Base-by-base conservation (phyloP, 768 basidiomycete species). In the Erythrobasidium yunnanense region DNA sequence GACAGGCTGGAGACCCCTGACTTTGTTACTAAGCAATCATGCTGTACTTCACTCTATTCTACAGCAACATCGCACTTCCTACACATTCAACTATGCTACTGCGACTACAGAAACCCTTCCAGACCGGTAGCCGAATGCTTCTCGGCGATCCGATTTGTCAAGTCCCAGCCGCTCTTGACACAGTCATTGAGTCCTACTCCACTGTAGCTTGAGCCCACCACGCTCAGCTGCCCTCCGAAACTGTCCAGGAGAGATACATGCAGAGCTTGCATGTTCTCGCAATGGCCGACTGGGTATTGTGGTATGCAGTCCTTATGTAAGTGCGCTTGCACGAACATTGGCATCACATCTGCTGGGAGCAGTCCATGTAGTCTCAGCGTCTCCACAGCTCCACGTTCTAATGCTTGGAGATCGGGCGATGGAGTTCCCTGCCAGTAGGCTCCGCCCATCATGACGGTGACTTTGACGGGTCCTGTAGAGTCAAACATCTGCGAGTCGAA, bases 371-470 rank as follows among this genome's bases (percentile, higher is more conserved):
- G 23, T 15, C 18, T 38, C 54, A 56, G 42, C 46, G 23, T 46
- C 20, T 46, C 30, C 46, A 46, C 13, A 34, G 66, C 46, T 46
- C 34, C n/a, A 25, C 22, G 33, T 13, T 60, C 22, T 2, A 76
- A n/a, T n/a, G n/a, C 58, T 17, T 74, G 74, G 1, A 27, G 46
- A 27, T 72, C 60, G 65, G 71, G 57, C 55, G 68, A 67, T 63
- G 68, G 71, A 66, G 60, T 73, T 71, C 74, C 75, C 54, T 72
- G 69, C 77, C 76, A 78, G 70, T 88, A 84, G 0, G 89, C 86
- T 0, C 90, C 90, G 20, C 91, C 90, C 23, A 90, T 77, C 89
- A 99, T 92, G 47, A 90, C 81, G 0, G 92, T 91, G 70, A 92
- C 73, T 74, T 93, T 95, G 27, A 85, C 84, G 68, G 66, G 53